Base-by-base conservation (phyloP, 371 early-diverging fungal species). In the Gilbertella persicaria region DNA sequence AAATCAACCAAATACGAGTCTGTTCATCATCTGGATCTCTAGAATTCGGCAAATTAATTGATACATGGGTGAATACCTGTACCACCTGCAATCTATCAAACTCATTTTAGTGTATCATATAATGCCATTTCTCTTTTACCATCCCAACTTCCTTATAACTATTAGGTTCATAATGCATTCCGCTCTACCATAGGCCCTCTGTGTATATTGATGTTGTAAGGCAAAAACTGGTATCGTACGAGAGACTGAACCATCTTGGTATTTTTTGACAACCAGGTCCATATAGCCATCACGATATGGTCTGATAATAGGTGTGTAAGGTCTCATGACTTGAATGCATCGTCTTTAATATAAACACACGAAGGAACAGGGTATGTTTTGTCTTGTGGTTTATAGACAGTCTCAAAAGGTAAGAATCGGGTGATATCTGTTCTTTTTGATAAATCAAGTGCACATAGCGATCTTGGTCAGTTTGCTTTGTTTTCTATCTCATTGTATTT, bases 51-150 rank as follows among this genome's bases (percentile, higher is more conserved):
- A 52, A 19, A 67, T 62, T 33, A 74, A 54, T 55, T 71, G 72
- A 50, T 66, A 69, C 92, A 93, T 94, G 43, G 97, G 97, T 12
- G 97, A 91, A 96, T 90, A 35, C 97, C 97, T 36, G 98, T 90
- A 16, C 99, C 98, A 51, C 97, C 63, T 17, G 83, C 83, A 47
- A 71, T 71, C 48, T 68, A 71, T 14, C 28, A 29, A 38, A 21
- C n/a, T 21, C 33, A 36, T 23, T 38, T 45, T 20, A 14, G 10
- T 24, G n/a, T n/a, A n/a, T n/a, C n/a, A n/a, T n/a, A n/a, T n/a
- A n/a, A n/a, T n/a, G n/a, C n/a, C n/a, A n/a, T n/a, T n/a, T n/a
- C n/a, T n/a, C n/a, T 20, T 36, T 39, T 71, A 83, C 85, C 87
- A 92, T 80, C 53, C 81, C 84, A 57, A 88, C 58, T 35, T 80